A percentile compares a stretch with the other conserved stretches of the same genome.
Evolutionary conservation across 2,329 filamentous ascomycete genomes (phyloP).

Genomic region (Didymella lethalis): DNA sequence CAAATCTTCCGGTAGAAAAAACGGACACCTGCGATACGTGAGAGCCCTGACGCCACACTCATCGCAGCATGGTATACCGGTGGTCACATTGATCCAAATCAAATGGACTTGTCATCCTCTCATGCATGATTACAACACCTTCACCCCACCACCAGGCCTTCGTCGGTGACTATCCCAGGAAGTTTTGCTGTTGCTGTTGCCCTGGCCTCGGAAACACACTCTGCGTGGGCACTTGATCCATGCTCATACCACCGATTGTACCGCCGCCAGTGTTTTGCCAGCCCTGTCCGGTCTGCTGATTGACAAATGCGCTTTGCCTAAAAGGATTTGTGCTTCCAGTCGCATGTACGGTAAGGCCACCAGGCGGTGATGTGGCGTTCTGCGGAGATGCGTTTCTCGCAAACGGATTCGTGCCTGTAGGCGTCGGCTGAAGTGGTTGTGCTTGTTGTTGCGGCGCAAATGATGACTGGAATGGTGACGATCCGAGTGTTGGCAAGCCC

Average conservation of each 20-base stretch:
- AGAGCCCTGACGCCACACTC: slow-evolving; percentile 6
- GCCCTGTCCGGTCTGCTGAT: slow-evolving; percentile 84
- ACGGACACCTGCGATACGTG: slow-evolving; percentile 3
- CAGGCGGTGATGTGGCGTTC: slow-evolving; percentile 38
- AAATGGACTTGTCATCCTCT: slow-evolving; percentile 10
- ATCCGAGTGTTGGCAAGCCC: slow-evolving; percentile 38
- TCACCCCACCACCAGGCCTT: neutral
- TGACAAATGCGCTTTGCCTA: slow-evolving; percentile 87
- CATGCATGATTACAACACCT: neutral
- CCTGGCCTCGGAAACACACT: slow-evolving; percentile 86
- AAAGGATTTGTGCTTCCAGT: slow-evolving; percentile 96
- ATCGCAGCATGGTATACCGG: slow-evolving; percentile 8
- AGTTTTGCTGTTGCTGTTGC: slow-evolving; percentile 48
- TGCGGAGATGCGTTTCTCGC: slow-evolving; percentile 62
- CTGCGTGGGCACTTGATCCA: slow-evolving; percentile 80
- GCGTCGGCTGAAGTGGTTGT: slow-evolving; percentile 61
- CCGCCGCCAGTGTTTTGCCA: slow-evolving; percentile 83
- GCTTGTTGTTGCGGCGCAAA: slow-evolving; percentile 49
- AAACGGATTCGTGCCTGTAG: slow-evolving; percentile 78
- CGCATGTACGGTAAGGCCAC: slow-evolving; percentile 69
- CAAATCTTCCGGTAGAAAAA: slow-evolving; percentile 11
- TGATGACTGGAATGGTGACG: slow-evolving; percentile 40
- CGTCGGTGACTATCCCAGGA: slow-evolving; percentile 32
- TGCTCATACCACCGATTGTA: slow-evolving; percentile 75
- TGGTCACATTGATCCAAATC: slow-evolving; percentile 1